These are phyloP conservation scores for Russula foetens DNA, from an alignment of 768 basidiomycete species.

Conservation along the genomic window DNA sequence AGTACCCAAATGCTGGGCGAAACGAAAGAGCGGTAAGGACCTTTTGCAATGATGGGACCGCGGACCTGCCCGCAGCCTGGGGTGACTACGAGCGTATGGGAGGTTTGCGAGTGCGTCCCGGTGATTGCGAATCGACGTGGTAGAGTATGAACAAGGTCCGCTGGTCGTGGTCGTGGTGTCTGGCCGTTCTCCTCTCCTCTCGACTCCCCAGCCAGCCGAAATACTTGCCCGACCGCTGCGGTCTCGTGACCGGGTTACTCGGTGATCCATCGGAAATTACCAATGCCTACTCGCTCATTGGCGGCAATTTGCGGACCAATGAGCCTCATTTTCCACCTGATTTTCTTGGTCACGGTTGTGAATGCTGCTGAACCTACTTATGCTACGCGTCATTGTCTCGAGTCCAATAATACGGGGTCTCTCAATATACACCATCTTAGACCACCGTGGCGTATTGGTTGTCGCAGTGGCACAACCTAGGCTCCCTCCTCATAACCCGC, in stretches of 20 bases:
- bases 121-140: not conserved
- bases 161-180: not conserved
- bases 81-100: not conserved
- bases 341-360: too few relatives aligned
- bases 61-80: not conserved
- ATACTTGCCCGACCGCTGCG: too few relatives aligned
- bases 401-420: too few relatives aligned
- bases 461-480: too few relatives aligned
- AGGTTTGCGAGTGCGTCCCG: not conserved
- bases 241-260: not conserved
- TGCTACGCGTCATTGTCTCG: too few relatives aligned
- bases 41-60: not conserved
- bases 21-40: slow-evolving; percentile 17
- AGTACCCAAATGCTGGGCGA: slow-evolving; percentile 8
- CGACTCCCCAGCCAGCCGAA: too few relatives aligned
- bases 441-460: too few relatives aligned
- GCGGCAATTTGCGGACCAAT: not conserved
- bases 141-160: not conserved
- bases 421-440: too few relatives aligned
- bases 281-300: not conserved
- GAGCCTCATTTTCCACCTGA: too few relatives aligned
- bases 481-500: too few relatives aligned
- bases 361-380: too few relatives aligned
- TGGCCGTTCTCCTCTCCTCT: not conserved
- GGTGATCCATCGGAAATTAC: not conserved